A percentile compares a stretch with the other conserved stretches of the same genome.
Evolutionary conservation across 371 early-diverging fungal species (phyloP).

Genomic region (Zancudomyces culisetae): DNA sequence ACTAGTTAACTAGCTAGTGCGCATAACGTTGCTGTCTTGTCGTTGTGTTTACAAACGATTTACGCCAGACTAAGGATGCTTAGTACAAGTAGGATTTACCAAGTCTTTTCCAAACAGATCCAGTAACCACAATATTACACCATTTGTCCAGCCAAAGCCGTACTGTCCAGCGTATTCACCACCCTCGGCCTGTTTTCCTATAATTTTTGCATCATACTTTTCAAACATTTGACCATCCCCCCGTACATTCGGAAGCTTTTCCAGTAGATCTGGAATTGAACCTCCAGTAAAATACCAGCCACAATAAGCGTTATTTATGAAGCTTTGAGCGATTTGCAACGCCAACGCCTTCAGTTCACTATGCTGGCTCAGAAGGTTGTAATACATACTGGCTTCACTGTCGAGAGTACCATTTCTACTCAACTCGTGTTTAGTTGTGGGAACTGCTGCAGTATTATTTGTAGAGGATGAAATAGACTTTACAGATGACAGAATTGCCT

Average conservation of each 20-base stretch:
- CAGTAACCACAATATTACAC: constrained; percentile 50
- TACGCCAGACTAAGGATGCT: too few species aligned
- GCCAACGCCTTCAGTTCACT: constrained; percentile 16
- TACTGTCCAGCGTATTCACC: constrained; percentile 73
- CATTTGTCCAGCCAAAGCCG: constrained; percentile 94
- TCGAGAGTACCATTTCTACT: too few species aligned
- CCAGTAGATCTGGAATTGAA: constrained; percentile 11
- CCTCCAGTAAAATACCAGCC: constrained; percentile 55
- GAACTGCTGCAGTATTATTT: neutral
- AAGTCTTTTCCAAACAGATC: constrained; percentile 23
- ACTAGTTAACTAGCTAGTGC: too few species aligned
- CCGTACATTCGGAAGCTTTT: constrained; percentile 5
- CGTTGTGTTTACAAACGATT: too few species aligned
- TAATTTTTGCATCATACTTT: constrained; percentile 40
- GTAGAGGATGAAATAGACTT: neutral
- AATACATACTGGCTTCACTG: too few species aligned
- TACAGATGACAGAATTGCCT: constrained; percentile 20
- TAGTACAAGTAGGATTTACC: constrained; percentile 8
- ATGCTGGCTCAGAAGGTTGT: too few species aligned
- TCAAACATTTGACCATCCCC: constrained; percentile 51
- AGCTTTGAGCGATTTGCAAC: constrained; percentile 33
- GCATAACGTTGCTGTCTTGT: too few species aligned
- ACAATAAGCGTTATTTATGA: constrained; percentile 40
- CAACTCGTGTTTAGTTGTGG: too few species aligned
- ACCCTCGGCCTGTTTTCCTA: constrained; percentile 45